Evolutionary conservation across 2,329 filamentous ascomycete species (phyloP).

Genomic region (Paraphaeosphaeria sporulosa): DNA sequence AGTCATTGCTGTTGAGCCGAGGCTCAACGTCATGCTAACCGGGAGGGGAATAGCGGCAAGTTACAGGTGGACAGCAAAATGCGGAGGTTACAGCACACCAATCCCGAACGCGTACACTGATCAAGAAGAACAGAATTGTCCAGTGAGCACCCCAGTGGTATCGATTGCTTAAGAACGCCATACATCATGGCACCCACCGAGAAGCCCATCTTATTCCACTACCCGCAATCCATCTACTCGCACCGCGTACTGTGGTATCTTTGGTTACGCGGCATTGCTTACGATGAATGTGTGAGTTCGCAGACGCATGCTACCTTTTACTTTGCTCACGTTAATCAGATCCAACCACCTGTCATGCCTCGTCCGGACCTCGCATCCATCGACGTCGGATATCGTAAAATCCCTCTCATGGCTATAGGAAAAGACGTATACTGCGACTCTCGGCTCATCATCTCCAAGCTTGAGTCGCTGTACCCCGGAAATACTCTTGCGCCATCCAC

Average conservation of each 20-base stretch:
- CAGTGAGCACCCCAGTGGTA: background rate
- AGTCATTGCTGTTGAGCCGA: background rate
- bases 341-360: constrained; percentile 60
- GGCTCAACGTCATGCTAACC: background rate
- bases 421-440: constrained; percentile 45
- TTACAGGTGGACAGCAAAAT: background rate
- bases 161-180: background rate
- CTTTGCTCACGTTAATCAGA: constrained; percentile 47
- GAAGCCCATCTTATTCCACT: constrained; percentile 71
- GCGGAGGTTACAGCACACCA: background rate
- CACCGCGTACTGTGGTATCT: constrained; percentile 72
- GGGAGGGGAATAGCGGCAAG: background rate
- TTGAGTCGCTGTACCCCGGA: constrained; percentile 32
- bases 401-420: constrained; percentile 40
- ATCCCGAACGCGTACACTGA: background rate
- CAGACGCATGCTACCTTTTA: background rate
- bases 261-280: constrained; percentile 69
- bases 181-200: constrained; percentile 36
- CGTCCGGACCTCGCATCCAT: constrained; percentile 40
- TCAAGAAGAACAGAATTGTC: background rate
- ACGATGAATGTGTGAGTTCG: constrained; percentile 69
- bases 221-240: constrained; percentile 70
- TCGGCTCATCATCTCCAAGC: constrained; percentile 39
- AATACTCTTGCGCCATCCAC: constrained; percentile 24
- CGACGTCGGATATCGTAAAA: constrained; percentile 49